Evolutionary conservation across 306 rosid genomes (phyloP), one percentile per base, ranked within the genome.

Genomic region (Echinosophora koreensis): DNA sequence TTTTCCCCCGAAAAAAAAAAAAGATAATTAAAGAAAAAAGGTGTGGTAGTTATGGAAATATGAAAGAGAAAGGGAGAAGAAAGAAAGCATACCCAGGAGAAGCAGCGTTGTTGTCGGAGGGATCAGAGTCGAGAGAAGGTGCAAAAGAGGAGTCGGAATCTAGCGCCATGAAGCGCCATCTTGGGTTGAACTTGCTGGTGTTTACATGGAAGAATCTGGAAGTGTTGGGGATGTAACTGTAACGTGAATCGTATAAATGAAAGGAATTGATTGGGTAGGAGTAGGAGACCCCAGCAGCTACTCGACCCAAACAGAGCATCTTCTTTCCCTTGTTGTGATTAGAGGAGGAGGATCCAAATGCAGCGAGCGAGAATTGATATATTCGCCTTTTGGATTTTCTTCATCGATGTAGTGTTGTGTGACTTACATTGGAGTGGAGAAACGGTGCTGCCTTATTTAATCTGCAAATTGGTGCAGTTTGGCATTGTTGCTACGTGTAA

Each of bases 111-210:
- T 8, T 82, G 74, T 93, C 94, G 5, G 87, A 10, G 2, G 90
- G 14, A 62, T 91, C 93, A 63, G 97, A 82, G 10, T 90, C 92
- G 3, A 88, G 4, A 18, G 98, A 84, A 0, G 94, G 59, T 27
- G 93, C 85, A 66, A 84, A 90, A 73, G 90, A 84, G 63, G 88
- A 80, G 2, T 86, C 87, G 0, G 93, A 69, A 1, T 92, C 96
- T 13, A 89, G 83, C 6, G 93, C 90, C 88, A 72, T 81, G 15
- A 83, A 46, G 11, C 86, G 84, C 88, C 88, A 84, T 68, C 72
- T 89, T 7, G 77, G 78, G 72, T 63, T 62, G 41, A 74, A 49
- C 57, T 41, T 62, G 55, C 10, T 80, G 50, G 10, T 41, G 8
- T 61, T 71, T 47, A 63, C 74, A 68, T 44, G 32, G 46, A 37